A percentile compares a stretch with the other conserved stretches of the same genome.
Conservation (phyloP, 2,329 filamentous ascomycete genomes). For the Penicillium sp. region DNA sequence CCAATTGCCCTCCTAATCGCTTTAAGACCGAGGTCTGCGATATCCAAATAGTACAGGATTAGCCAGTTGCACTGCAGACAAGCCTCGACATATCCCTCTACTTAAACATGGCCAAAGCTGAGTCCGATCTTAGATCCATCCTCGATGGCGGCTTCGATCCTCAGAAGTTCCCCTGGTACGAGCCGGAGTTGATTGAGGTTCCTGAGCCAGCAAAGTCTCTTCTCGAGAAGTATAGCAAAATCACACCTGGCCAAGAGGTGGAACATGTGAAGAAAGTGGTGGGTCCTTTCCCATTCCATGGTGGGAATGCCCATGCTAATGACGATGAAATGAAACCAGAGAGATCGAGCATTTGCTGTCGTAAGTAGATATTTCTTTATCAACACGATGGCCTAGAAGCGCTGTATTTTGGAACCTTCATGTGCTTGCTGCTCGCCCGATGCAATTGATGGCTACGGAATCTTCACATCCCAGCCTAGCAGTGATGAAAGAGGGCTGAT, state of each 20-base stretch:
- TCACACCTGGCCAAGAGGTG: constrained; percentile 10
- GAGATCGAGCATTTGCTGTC: constrained; percentile 18
- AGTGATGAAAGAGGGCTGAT: not conserved
- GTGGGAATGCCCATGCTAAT: not conserved
- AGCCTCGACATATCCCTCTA: not conserved
- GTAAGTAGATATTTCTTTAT: constrained; percentile 4
- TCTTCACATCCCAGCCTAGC: not conserved
- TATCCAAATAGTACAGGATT: not conserved
- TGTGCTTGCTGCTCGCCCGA: not conserved
- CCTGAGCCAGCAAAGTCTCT: constrained; percentile 17
- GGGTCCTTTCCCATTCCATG: not conserved
- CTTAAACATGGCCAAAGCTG: constrained; percentile 13
- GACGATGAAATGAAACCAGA: constrained; percentile 1
- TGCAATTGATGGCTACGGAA: not conserved
- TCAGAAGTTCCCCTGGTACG: constrained; percentile 17
- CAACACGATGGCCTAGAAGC: not conserved
- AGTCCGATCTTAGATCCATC: constrained; percentile 10
- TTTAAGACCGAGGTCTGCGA: not conserved
- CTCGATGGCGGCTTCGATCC: constrained; percentile 10
- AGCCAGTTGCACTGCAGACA: not conserved
- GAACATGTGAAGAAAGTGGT: constrained; percentile 19
- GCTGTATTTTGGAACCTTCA: not conserved
- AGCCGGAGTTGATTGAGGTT: constrained; percentile 8
- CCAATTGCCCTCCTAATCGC: not conserved
- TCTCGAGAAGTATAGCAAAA: constrained; percentile 18